A percentile compares a stretch with the other conserved stretches of the same genome.
These are phyloP conservation scores for Astrothelium subdiscretum DNA, from an alignment of 495 filamentous ascomycete genomes.

Conservation along the genomic window DNA sequence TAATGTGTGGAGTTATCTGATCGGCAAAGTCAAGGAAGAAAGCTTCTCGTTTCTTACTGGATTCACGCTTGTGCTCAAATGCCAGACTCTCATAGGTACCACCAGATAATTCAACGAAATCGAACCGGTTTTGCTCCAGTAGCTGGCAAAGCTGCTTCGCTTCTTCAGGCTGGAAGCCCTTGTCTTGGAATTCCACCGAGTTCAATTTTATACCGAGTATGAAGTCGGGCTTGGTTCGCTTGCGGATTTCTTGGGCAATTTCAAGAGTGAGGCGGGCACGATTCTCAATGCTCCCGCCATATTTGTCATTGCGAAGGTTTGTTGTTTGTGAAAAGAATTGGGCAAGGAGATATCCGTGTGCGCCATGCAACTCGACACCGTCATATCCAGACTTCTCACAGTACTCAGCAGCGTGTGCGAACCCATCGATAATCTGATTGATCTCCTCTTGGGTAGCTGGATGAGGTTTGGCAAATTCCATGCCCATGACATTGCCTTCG, in stretches of 20 bases:
- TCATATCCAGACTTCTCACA: slow-evolving; percentile 47
- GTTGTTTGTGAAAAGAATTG: slow-evolving; percentile 49
- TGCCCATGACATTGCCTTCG: slow-evolving; percentile 32
- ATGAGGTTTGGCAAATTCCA: slow-evolving; percentile 38
- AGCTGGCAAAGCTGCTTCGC: slow-evolving; percentile 40
- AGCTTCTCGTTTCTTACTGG: slow-evolving; percentile 45
- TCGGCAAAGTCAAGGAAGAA: slow-evolving; percentile 60
- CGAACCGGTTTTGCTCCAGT: slow-evolving; percentile 45
- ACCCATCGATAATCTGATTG: slow-evolving; percentile 35
- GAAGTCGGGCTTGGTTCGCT: slow-evolving; percentile 29
- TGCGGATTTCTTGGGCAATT: slow-evolving; percentile 20
- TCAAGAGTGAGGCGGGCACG: slow-evolving; percentile 20
- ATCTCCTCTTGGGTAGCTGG: slow-evolving; percentile 42
- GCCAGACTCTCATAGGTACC: slow-evolving; percentile 51
- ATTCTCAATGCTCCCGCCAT: slow-evolving; percentile 42
- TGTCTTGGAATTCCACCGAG: slow-evolving; percentile 54
- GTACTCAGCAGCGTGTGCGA: slow-evolving; percentile 46
- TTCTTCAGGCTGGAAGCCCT: slow-evolving; percentile 46
- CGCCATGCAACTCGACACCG: slow-evolving; percentile 45
- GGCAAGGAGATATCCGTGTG: slow-evolving; percentile 53
- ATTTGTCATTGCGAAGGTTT: slow-evolving; percentile 31
- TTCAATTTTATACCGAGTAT: slow-evolving; percentile 57
- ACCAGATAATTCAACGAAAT: slow-evolving; percentile 54
- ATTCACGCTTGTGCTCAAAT: slow-evolving; percentile 42
- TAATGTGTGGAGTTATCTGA: slow-evolving; percentile 41